Conservation (phyloP, 2,329 filamentous ascomycete species). For the Parastagonospora nodorum region DNA sequence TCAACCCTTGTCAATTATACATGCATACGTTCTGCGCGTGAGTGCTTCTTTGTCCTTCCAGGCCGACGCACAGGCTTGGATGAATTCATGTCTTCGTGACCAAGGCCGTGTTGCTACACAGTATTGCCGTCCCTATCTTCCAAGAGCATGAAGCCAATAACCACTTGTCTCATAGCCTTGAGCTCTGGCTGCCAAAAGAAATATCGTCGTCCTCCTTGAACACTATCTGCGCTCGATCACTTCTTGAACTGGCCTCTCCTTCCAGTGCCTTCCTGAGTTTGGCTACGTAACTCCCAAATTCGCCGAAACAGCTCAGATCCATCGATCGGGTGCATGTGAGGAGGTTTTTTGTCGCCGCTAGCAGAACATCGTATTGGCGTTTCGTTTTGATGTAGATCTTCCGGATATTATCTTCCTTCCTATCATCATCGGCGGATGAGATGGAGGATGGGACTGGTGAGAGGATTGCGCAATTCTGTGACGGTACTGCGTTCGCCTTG, state of each 20-base stretch:
- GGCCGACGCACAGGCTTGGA: no score
- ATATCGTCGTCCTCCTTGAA: no score
- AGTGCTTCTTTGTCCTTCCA: no score
- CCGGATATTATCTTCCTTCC: slow-evolving; percentile 23
- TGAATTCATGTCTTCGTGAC: no score
- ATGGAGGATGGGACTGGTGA: background rate
- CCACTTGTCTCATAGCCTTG: no score
- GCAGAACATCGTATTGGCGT: slow-evolving; percentile 20
- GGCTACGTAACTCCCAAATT: slow-evolving; percentile 27
- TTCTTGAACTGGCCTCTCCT: slow-evolving; percentile 1
- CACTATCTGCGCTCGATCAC: no score
- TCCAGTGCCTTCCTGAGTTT: slow-evolving; percentile 17
- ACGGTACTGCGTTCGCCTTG: background rate
- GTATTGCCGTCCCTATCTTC: no score
- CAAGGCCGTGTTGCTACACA: no score
- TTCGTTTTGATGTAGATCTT: slow-evolving; percentile 26
- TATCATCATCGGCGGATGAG: slow-evolving; percentile 3
- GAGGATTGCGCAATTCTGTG: background rate
- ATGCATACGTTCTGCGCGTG: no score
- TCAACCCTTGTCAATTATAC: no score
- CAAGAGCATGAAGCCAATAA: no score
- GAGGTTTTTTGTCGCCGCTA: slow-evolving; percentile 11
- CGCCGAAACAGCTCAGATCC: slow-evolving; percentile 26
- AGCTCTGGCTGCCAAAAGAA: no score
- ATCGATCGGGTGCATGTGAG: slow-evolving; percentile 11